Conservation (phyloP, 2,329 filamentous ascomycete genomes). For the Penicillium crustosum region DNA sequence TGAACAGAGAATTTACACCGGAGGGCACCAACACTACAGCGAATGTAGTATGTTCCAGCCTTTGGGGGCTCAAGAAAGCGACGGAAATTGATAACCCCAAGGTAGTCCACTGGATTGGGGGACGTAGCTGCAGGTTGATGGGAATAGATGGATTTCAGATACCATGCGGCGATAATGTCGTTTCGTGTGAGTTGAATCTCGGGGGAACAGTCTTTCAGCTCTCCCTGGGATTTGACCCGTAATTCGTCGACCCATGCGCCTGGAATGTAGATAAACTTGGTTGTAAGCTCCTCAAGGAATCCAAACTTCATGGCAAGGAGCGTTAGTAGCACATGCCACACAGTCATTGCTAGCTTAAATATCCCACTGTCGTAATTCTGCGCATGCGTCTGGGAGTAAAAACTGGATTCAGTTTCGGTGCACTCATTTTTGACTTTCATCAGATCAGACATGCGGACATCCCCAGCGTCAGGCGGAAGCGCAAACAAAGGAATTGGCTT, state of each 20-base stretch:
- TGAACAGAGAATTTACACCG: neutral
- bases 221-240: neutral
- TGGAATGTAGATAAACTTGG: neutral
- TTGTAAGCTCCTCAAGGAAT: neutral
- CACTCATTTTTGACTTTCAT: neutral
- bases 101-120: neutral
- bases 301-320: neutral
- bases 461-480: neutral
- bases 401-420: neutral
- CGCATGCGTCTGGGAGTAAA: neutral
- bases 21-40: neutral
- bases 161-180: neutral
- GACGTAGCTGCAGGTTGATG: neutral
- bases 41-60: neutral
- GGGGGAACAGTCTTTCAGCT: neutral
- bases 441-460: neutral
- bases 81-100: neutral
- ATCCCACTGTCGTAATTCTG: neutral
- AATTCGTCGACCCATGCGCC: neutral
- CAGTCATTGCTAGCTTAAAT: neutral
- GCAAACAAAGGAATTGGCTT: neutral
- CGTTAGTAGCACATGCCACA: neutral
- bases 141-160: neutral
- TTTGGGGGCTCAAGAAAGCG: neutral
- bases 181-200: neutral